Percentiles rank a stretch among this genome's conserved stretches.
Conservation (phyloP, 306 rosid genomes). For the Canavalia ensiformis region DNA sequence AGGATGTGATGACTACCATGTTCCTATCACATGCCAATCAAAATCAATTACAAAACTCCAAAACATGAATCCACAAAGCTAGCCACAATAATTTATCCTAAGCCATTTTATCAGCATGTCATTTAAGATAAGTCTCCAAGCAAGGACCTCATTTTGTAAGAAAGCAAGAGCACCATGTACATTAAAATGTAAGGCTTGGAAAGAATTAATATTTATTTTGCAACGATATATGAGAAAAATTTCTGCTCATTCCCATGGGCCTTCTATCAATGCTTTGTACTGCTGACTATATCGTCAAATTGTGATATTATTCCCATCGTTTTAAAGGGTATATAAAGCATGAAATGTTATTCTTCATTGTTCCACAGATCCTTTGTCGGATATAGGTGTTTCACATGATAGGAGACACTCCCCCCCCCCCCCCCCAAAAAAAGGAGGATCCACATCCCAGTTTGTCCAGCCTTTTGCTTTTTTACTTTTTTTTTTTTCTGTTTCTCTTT, state of each 20-base stretch:
- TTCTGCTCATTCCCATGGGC: background rate
- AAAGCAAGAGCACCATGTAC: background rate
- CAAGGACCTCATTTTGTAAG: slow-evolving; percentile 16
- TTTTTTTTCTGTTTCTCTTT: background rate
- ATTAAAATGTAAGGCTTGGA: background rate
- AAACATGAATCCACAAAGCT: slow-evolving; percentile 23
- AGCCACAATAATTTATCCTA: slow-evolving; percentile 8
- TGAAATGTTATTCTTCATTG: slow-evolving; percentile 8
- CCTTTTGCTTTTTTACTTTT: slow-evolving; percentile 20
- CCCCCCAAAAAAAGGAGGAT: slow-evolving; percentile 1
- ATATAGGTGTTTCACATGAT: slow-evolving; percentile 8
- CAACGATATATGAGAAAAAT: slow-evolving; percentile 5
- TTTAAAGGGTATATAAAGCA: slow-evolving; percentile 21
- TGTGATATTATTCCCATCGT: slow-evolving; percentile 8
- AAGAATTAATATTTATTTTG: slow-evolving; percentile 1
- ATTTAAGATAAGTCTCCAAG: slow-evolving; percentile 31
- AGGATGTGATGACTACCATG: slow-evolving; percentile 15
- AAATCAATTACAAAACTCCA: slow-evolving; percentile 32
- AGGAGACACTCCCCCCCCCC: background rate
- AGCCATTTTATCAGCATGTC: slow-evolving; percentile 26
- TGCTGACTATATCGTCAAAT: background rate
- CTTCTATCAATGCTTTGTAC: slow-evolving; percentile 2
- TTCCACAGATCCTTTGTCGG: slow-evolving; percentile 14
- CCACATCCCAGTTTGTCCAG: slow-evolving; percentile 4
- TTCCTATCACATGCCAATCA: slow-evolving; percentile 37